phyloP scores from a whole-genome alignment of 768 basidiomycete genomes.

The Lentinula aciculospora region DNA sequence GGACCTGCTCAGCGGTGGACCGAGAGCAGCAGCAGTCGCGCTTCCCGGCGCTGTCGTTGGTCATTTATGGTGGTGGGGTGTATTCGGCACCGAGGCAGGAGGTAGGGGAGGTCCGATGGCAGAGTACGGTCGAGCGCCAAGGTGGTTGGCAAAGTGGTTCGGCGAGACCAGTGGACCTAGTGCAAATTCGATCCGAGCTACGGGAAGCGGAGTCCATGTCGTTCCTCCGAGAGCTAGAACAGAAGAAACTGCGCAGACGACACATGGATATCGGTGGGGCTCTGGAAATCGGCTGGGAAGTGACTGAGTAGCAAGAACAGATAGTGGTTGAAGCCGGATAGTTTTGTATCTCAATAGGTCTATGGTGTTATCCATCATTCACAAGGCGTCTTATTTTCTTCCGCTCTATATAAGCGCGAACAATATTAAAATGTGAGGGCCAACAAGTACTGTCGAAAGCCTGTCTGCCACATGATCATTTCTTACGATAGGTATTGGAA shows the following conservation, averaged over 20 bases:
- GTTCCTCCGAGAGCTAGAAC: slow-evolving; percentile 39
- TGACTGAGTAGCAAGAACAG: too few relatives aligned
- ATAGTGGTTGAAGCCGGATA: too few relatives aligned
- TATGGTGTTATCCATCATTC: too few relatives aligned
- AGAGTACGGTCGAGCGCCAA: slow-evolving; percentile 44
- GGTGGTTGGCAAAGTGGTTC: slow-evolving; percentile 49
- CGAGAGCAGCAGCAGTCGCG: slow-evolving; percentile 44
- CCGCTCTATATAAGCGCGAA: too few relatives aligned
- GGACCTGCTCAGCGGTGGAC: slow-evolving; percentile 64
- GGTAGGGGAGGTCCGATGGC: slow-evolving; percentile 30
- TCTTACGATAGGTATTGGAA: too few relatives aligned
- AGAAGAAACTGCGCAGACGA: slow-evolving; percentile 6
- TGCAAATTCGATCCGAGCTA: slow-evolving; percentile 19
- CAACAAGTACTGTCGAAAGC: too few relatives aligned
- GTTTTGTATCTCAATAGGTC: too few relatives aligned
- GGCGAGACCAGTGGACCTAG: slow-evolving; percentile 28
- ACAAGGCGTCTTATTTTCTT: too few relatives aligned
- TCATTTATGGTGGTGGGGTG: slow-evolving; percentile 76
- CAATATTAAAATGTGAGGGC: too few relatives aligned
- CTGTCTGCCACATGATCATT: too few relatives aligned
- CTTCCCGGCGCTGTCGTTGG: slow-evolving; percentile 73
- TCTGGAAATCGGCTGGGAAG: slow-evolving; percentile 44
- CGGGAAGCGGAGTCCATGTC: slow-evolving; percentile 50
- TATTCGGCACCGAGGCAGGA: slow-evolving; percentile 49
- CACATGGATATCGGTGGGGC: slow-evolving; percentile 42